phyloP scores from a whole-genome alignment of 768 basidiomycete species.

The Russula virescens region DNA sequence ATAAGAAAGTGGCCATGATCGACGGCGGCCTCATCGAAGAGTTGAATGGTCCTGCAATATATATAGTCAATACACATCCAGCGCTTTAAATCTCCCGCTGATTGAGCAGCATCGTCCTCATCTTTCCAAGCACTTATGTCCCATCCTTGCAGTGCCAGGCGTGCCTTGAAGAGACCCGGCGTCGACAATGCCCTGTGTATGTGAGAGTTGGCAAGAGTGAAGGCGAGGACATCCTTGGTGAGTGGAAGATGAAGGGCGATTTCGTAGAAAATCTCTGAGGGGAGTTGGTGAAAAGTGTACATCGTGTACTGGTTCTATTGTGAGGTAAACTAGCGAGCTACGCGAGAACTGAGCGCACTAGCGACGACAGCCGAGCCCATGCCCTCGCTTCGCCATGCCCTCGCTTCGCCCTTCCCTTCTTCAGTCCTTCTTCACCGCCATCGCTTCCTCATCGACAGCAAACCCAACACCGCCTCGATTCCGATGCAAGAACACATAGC shows the following conservation, averaged over 20 bases:
- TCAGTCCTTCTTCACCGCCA: no score
- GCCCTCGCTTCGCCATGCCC: no score
- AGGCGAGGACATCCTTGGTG: conserved; percentile 1
- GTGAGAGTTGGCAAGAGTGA: not conserved
- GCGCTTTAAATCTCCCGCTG: not conserved
- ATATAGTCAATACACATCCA: conserved; percentile 9
- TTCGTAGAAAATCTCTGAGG: not conserved
- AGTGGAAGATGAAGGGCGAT: conserved; percentile 11
- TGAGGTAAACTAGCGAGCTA: no score
- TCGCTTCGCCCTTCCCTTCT: no score
- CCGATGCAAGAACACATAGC: no score
- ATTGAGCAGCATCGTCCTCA: not conserved
- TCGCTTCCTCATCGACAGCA: no score
- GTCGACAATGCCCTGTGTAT: not conserved
- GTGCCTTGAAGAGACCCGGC: conserved; percentile 8
- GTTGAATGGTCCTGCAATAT: not conserved
- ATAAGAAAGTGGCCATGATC: not conserved
- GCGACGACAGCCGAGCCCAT: no score
- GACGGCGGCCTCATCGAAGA: conserved; percentile 1
- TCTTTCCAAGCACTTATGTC: conserved; percentile 8
- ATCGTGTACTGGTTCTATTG: not conserved
- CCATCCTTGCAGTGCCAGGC: conserved; percentile 3
- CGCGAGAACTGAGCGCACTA: no score
- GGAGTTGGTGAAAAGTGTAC: not conserved
- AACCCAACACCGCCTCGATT: no score